Evolutionary conservation across 2,329 filamentous ascomycete species (phyloP).

Genomic region (Cladophialophora psammophila): DNA sequence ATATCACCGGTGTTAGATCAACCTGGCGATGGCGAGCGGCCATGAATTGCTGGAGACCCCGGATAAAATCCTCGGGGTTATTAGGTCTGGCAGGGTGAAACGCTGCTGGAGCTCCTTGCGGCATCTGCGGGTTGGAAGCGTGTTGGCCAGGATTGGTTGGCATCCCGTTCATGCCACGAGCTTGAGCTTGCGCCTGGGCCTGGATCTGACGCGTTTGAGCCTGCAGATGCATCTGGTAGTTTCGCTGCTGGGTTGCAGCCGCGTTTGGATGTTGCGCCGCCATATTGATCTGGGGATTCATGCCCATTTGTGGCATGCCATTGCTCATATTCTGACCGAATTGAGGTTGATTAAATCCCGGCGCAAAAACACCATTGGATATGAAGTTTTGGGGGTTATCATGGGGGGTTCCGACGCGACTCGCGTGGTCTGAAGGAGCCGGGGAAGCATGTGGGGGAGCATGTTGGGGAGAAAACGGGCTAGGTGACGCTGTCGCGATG

Average conservation of each 20-base stretch:
- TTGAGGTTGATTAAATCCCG: slow-evolving; percentile 50
- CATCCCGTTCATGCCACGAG: slow-evolving; percentile 31
- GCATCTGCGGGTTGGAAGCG: slow-evolving; percentile 31
- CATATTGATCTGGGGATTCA: slow-evolving; percentile 60
- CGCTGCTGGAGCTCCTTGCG: slow-evolving; percentile 28
- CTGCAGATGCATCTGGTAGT: slow-evolving; percentile 85
- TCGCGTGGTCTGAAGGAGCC: slow-evolving; percentile 75
- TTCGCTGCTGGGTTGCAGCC: slow-evolving; percentile 76
- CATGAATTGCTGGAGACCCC: slow-evolving; percentile 80
- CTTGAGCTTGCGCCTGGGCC: slow-evolving; percentile 26
- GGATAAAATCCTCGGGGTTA: slow-evolving; percentile 73
- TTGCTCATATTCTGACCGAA: slow-evolving; percentile 52
- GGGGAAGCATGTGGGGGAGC: slow-evolving; percentile 77
- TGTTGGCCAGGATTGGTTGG: slow-evolving; percentile 26
- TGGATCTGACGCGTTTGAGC: slow-evolving; percentile 72
- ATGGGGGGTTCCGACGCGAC: slow-evolving; percentile 72
- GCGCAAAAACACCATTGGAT: slow-evolving; percentile 55
- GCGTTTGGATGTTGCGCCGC: slow-evolving; percentile 63
- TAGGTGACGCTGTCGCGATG: slow-evolving; percentile 90
- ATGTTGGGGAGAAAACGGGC: slow-evolving; percentile 84
- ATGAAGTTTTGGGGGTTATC: slow-evolving; percentile 68
- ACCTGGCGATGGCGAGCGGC: slow-evolving; percentile 73
- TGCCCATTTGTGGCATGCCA: slow-evolving; percentile 49
- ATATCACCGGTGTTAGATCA: slow-evolving; percentile 75
- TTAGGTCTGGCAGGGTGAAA: slow-evolving; percentile 42